These are phyloP conservation scores for Suillus spraguei DNA, from an alignment of 768 basidiomycete species.

Conservation along the genomic window DNA sequence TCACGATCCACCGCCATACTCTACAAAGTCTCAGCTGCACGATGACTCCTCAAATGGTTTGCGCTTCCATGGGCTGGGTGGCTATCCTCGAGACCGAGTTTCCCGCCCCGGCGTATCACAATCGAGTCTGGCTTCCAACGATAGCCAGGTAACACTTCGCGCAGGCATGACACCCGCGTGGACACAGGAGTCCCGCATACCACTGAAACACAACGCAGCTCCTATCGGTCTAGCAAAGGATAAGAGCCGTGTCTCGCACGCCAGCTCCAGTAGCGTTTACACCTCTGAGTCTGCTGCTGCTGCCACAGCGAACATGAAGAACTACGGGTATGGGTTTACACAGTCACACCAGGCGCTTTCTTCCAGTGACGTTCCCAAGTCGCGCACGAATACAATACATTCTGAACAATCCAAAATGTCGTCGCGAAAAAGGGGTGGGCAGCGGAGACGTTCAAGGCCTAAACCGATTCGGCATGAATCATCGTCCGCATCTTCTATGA, in stretches of 20 bases:
- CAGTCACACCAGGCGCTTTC: conserved; percentile 13
- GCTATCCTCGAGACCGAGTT: conserved; percentile 14
- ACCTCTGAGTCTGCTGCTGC: conserved; percentile 24
- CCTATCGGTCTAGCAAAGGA: neutral
- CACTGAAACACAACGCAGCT: conserved; percentile 12
- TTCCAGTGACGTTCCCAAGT: conserved; percentile 4
- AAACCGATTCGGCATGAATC: conserved; percentile 21
- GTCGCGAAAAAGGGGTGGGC: conserved; percentile 4
- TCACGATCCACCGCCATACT: neutral
- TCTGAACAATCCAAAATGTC: conserved; percentile 11
- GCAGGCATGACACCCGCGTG: conserved; percentile 9
- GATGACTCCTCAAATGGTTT: conserved; percentile 41
- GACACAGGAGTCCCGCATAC: conserved; percentile 19
- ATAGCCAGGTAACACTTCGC: conserved; percentile 14
- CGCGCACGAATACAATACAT: conserved; percentile 10
- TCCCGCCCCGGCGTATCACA: conserved; percentile 11
- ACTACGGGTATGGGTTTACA: conserved; percentile 25
- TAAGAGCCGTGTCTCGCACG: conserved; percentile 8
- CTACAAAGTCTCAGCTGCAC: neutral
- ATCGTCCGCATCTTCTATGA: conserved; percentile 30
- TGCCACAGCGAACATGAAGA: conserved; percentile 26
- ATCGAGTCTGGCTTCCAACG: neutral
- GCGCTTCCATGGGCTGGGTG: conserved; percentile 34
- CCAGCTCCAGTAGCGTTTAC: conserved; percentile 26
- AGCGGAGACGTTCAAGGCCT: conserved; percentile 16